These are phyloP conservation scores for Dioscorea cayenensis DNA, from an alignment of 116 monocot genomes.

Conservation along the genomic window DNA sequence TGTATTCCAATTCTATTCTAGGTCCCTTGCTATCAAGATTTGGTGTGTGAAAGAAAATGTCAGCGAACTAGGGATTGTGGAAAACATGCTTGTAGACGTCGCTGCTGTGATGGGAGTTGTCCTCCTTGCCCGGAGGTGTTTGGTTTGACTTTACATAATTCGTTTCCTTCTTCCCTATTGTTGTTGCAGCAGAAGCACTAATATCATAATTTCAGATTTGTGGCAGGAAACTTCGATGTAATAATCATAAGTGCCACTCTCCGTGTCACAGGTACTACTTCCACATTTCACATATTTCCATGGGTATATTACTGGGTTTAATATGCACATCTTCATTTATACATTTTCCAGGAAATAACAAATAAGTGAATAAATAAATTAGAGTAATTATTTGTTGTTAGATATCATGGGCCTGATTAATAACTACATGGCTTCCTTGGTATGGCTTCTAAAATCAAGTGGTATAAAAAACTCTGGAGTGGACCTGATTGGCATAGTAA, in stretches of 20 bases:
- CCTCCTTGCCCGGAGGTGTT: slow-evolving; percentile 84
- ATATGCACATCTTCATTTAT: background rate
- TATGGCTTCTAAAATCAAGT: too few species aligned
- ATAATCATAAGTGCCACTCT: slow-evolving; percentile 91
- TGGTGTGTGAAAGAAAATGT: slow-evolving; percentile 93
- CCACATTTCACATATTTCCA: background rate
- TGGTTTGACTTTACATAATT: background rate
- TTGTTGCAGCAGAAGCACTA: slow-evolving; percentile 5
- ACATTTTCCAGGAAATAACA: too few species aligned
- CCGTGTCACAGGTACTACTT: slow-evolving; percentile 78
- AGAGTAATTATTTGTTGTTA: too few species aligned
- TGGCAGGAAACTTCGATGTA: slow-evolving; percentile 76
- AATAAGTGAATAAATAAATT: too few species aligned
- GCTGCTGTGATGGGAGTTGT: slow-evolving; percentile 85
- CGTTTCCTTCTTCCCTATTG: slow-evolving; percentile 2
- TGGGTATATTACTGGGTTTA: background rate
- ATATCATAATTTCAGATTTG: slow-evolving; percentile 56
- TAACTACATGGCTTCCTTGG: too few species aligned
- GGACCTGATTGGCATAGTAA: too few species aligned
- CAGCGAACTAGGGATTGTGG: slow-evolving; percentile 73
- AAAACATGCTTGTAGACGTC: slow-evolving; percentile 86
- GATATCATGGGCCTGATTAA: too few species aligned
- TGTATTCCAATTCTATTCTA: slow-evolving; percentile 26
- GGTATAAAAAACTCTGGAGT: too few species aligned
- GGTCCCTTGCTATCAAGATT: slow-evolving; percentile 97